Evolutionary conservation across 2,329 filamentous ascomycete genomes (phyloP).

Genomic region (Paecilomyces sp.): DNA sequence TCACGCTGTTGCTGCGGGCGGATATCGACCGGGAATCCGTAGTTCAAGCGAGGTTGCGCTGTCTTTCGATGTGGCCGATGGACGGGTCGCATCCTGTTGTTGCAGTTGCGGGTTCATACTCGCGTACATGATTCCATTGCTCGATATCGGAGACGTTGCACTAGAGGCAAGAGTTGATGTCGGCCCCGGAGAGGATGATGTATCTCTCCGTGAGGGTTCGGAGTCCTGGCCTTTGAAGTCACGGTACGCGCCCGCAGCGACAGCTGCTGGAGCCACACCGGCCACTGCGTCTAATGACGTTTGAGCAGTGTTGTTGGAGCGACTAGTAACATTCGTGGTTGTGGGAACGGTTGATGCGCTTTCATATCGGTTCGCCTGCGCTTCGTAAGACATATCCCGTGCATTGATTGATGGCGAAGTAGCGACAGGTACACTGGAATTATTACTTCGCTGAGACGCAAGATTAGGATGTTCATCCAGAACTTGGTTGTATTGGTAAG

Average conservation of each 20-base stretch:
- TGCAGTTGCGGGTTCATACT: constrained; percentile 1
- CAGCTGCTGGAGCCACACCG: constrained; percentile 4
- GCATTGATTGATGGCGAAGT: background rate
- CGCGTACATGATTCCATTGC: background rate
- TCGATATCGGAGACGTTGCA: constrained; percentile 6
- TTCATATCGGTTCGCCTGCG: constrained; percentile 17
- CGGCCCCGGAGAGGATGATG: constrained; percentile 5
- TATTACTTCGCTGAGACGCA: background rate
- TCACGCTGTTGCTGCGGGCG: constrained; percentile 9
- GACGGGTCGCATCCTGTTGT: constrained; percentile 8
- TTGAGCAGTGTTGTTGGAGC: constrained; percentile 24
- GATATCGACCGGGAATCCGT: constrained; percentile 29
- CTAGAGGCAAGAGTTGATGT: constrained; percentile 5
- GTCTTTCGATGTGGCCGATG: constrained; percentile 14
- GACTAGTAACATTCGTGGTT: constrained; percentile 25
- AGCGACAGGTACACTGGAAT: background rate
- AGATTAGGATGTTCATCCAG: background rate
- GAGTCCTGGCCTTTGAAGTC: constrained; percentile 4
- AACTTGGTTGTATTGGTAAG: background rate
- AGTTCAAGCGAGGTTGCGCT: constrained; percentile 25
- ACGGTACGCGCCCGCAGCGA: constrained; percentile 6
- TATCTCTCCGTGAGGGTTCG: constrained; percentile 7
- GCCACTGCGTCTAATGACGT: constrained; percentile 23
- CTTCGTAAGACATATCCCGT: constrained; percentile 9
- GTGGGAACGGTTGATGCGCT: constrained; percentile 27